Conservation (phyloP, 306 rosid species). For the Begonia loranthoides region DNA sequence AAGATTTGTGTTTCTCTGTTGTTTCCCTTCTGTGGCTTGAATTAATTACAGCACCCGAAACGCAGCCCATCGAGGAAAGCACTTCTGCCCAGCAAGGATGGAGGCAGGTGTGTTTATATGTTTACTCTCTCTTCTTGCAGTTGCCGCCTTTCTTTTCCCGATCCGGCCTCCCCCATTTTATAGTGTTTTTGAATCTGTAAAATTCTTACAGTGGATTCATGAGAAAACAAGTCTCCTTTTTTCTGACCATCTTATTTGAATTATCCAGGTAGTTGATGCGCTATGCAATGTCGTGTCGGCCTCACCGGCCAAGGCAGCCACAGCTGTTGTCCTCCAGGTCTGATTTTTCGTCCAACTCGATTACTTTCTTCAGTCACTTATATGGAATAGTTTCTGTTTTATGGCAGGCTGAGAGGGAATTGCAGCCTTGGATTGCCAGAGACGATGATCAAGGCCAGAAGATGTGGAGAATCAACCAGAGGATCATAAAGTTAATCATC, state of each 20-base stretch:
- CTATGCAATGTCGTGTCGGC: constrained; percentile 91
- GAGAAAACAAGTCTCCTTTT: no score
- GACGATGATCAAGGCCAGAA: constrained; percentile 87
- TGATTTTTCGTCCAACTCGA: constrained; percentile 13
- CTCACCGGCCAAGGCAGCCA: constrained; percentile 78
- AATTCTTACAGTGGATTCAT: no score
- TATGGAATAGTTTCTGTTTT: no score
- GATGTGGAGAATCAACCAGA: constrained; percentile 91
- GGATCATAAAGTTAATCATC: constrained; percentile 76
- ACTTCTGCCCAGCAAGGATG: constrained; percentile 99
- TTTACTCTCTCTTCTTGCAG: no score
- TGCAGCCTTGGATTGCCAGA: constrained; percentile 98
- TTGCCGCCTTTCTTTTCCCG: no score
- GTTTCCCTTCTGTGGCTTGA: constrained; percentile 93
- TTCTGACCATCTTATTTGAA: no score
- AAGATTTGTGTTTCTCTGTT: constrained; percentile 83
- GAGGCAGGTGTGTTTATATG: constrained; percentile 50
- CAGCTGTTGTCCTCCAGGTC: constrained; percentile 97
- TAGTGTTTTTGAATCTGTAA: no score
- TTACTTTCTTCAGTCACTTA: not conserved
- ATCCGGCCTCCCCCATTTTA: no score
- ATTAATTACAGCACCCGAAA: constrained; percentile 84
- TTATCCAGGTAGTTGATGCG: constrained; percentile 78
- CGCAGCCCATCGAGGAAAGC: constrained; percentile 80
- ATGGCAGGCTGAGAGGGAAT: constrained; percentile 75